Base-by-base conservation (phyloP, 2,329 filamentous ascomycete genomes). In the Penicillium polonicum region DNA sequence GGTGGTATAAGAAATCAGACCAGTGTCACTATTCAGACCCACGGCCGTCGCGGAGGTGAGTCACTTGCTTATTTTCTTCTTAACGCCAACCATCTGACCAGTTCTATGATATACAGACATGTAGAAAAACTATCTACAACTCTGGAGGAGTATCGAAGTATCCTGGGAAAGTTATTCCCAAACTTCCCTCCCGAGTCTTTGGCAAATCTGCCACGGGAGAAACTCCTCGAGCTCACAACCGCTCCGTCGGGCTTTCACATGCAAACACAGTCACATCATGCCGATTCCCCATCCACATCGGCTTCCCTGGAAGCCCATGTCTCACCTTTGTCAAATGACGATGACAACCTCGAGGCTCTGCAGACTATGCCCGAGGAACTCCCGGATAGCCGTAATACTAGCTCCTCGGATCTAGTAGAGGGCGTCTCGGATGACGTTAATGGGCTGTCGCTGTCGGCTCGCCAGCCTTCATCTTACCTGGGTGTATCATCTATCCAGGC, bases 1-100 rank as follows among this genome's bases (percentile, higher is more conserved):
- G 90, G 57, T 92, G 89, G 73, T 92, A 91, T 71, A 86, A 90
- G 56, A 89, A 90, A 61, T 88, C 89, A 4, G 90, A 92, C 72
- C 82, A 85, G 54, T 93, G 90, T 71, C 87, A 88, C 67, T 93
- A 93, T 73, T 88, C 91, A 64, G 91, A 92, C 75, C 89, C 91
- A 62, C 83, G 89, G 17, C 89, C 90, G 0, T 92, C 90, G 9
- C 84, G 88, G 74, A 92, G 90, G 88, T 89, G 78, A 74, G 85
- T 56, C 13, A 23, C 3, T 45, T 51, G 50, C 33, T 48, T 44
- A 46, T 43, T 36, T 33, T 31, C 44, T 57, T 54, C 48, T 15
- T 15, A 68, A 70, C 55, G 71, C 60, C 43, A 48, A 57, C 52
- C 39, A 43, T 49, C 25, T 45, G 38, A 43, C 45, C 15, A 27